Conservation (phyloP, 129 eudicot species). For the Mikania micrantha region DNA sequence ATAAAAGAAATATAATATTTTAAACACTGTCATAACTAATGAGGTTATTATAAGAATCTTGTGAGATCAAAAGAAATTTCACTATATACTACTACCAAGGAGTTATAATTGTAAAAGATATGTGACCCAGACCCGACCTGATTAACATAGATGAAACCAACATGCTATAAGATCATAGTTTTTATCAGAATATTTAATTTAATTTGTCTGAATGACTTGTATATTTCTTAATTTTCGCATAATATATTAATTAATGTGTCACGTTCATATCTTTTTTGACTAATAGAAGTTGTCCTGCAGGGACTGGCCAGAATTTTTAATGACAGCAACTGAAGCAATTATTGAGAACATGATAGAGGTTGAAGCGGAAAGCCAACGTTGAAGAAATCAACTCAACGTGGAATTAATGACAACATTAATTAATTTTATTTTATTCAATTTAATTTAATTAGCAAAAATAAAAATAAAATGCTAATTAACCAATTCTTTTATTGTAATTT, state of each 20-base stretch:
- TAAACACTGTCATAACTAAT: too few relatives aligned
- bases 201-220: background rate
- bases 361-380: conserved; percentile 27
- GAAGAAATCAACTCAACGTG: conserved; percentile 7
- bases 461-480: background rate
- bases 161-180: too few relatives aligned
- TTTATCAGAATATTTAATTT: background rate
- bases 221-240: background rate
- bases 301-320: conserved; percentile 65
- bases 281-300: conserved; percentile 24
- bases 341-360: conserved; percentile 57
- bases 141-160: too few relatives aligned
- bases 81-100: too few relatives aligned
- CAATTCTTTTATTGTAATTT: conserved; percentile 1
- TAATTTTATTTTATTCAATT: background rate
- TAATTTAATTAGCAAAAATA: background rate
- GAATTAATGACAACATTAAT: background rate
- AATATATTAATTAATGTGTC: background rate
- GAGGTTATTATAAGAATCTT: too few relatives aligned
- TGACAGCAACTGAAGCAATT: conserved; percentile 58
- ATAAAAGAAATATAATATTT: too few relatives aligned
- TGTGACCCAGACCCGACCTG: too few relatives aligned
- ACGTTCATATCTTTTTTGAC: background rate
- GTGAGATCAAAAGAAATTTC: too few relatives aligned
- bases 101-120: too few relatives aligned